Percentiles rank a stretch among this genome's conserved stretches.
Evolutionary conservation across 495 filamentous ascomycete genomes (phyloP).

Genomic region (Xylaria cubensis): DNA sequence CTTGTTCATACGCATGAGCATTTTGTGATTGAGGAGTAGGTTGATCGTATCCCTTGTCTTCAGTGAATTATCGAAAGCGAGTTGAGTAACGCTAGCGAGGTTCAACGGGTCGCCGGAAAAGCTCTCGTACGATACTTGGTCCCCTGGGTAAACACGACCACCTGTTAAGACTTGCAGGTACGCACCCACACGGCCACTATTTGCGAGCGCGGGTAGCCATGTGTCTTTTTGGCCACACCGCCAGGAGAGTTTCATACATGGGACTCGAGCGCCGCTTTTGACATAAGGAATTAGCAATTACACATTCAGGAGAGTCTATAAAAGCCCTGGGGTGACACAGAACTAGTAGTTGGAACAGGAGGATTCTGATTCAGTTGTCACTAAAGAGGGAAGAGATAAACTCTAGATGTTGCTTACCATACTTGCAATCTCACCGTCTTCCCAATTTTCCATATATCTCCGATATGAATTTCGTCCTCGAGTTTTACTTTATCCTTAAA

Average conservation of each 20-base stretch:
- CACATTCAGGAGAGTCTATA: not conserved
- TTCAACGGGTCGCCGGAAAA: slow-evolving; percentile 15
- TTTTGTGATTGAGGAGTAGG: slow-evolving; percentile 15
- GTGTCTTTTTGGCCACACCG: slow-evolving; percentile 20
- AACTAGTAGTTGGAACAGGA: not conserved
- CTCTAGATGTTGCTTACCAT: slow-evolving; percentile 14
- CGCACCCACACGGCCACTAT: slow-evolving; percentile 19
- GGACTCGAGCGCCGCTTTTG: slow-evolving; percentile 18
- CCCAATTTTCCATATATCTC: slow-evolving; percentile 27
- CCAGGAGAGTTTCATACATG: slow-evolving; percentile 26
- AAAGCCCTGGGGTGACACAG: no score
- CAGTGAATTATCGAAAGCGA: slow-evolving; percentile 24
- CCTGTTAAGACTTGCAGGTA: slow-evolving; percentile 15
- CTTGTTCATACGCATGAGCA: slow-evolving; percentile 25
- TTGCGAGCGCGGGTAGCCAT: slow-evolving; percentile 20
- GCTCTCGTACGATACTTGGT: slow-evolving; percentile 11
- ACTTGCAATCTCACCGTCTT: slow-evolving; percentile 21
- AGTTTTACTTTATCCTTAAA: slow-evolving; percentile 15
- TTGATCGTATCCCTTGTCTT: slow-evolving; percentile 26
- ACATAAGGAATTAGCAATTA: not conserved
- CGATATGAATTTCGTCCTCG: slow-evolving; percentile 22
- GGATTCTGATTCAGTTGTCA: not conserved
- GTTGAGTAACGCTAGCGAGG: slow-evolving; percentile 9
- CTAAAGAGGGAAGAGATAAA: not conserved
- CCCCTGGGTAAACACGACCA: slow-evolving; percentile 22